These are phyloP conservation scores for Aureobasidium subglaciale DNA, from an alignment of 2,329 filamentous ascomycete species.

Conservation along the genomic window DNA sequence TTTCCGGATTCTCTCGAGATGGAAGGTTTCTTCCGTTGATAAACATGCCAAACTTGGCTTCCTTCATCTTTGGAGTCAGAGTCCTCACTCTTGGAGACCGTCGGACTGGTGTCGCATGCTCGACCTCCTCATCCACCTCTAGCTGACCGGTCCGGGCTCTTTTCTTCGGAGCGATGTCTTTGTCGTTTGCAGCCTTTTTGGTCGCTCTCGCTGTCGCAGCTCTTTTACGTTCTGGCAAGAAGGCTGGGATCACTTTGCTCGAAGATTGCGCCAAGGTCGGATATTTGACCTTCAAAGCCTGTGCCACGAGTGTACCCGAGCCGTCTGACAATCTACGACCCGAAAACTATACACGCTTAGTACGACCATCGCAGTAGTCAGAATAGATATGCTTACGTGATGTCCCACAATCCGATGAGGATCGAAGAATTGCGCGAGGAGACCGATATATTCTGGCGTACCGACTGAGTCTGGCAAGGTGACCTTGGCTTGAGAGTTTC, in stretches of 20 bases:
- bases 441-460: background rate
- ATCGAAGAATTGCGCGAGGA: background rate
- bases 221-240: background rate
- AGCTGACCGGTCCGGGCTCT: background rate
- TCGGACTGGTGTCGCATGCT: background rate
- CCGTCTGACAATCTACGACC: background rate
- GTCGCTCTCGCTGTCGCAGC: background rate
- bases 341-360: constrained; percentile 9
- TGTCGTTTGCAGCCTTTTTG: background rate
- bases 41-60: background rate
- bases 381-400: background rate
- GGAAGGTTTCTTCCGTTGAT: background rate
- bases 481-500: constrained; percentile 1
- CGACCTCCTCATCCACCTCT: background rate
- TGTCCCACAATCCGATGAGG: background rate
- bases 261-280: background rate
- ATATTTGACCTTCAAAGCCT: background rate
- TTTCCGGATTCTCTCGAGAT: background rate
- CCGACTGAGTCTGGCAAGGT: background rate
- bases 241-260: background rate
- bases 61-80: background rate
- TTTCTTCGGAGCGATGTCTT: background rate
- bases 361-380: background rate
- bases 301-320: background rate
- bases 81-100: background rate